Base-by-base conservation (phyloP, 768 basidiomycete species). In the Dentipellis sp. region DNA sequence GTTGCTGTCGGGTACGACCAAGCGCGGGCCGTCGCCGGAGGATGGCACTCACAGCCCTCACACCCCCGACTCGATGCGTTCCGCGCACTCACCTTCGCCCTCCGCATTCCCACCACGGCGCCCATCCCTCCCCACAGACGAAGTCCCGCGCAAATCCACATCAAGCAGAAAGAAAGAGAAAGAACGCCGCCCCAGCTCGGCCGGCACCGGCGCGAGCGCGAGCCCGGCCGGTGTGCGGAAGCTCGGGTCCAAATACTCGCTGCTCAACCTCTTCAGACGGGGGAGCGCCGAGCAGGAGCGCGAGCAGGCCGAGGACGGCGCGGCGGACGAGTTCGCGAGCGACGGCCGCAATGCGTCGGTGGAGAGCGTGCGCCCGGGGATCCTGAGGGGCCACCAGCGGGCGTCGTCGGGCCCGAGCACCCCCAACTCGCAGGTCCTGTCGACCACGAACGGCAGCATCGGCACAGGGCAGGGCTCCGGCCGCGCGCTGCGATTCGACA, bases 221-320 rank as follows among this genome's bases (percentile, higher is more conserved):
- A 84, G 86, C 22, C 70, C 65, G 21, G 62, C 66, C 29, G 58
- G 67, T 46, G 72, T 61, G 21, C 71, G 71, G 54, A 83, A 75
- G 62, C 68, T 87, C 4, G 78, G 78, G 23, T 82, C 83, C 68
- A 91, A 91, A 67, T 78, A 88, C 56, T 89, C 88, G 21, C 72
- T 91, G 53, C 73, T 89, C 60, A 83, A 80, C 61, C 74, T 90
- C 14, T 89, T 90, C 73, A 85, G 80, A 75, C 86, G 84, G 69
- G 58, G 73, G 0, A 74, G 71, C 11, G 75, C 67, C 11, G 74
- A 71, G 36, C 56, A 60, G 16, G 29, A 22, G 8, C 48, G 22
- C 6, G 21, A 22, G 17, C 14, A 22, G 21, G 8, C 17, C 29
- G 22, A 48, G 19, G 17, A 48, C 11, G 22, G 47, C 47, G 19